phyloP scores from a whole-genome alignment of 176 grass and related monocot genomes.

The Lolium multiflorum region DNA sequence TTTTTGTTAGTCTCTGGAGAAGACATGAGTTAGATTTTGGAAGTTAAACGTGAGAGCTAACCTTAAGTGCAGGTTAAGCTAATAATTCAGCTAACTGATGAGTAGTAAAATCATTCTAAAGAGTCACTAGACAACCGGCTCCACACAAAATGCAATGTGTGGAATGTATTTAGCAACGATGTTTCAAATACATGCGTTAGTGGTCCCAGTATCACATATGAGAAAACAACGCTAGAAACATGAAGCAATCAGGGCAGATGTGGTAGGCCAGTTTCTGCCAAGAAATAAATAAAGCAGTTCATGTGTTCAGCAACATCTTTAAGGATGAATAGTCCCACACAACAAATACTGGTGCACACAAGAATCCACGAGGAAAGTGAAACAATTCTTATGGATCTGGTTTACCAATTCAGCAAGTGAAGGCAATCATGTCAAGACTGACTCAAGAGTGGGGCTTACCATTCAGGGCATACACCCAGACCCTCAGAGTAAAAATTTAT shows the following conservation, averaged over 20 bases:
- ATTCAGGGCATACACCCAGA: constrained; percentile 2
- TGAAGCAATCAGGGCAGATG: constrained; percentile 32
- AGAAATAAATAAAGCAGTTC: constrained; percentile 40
- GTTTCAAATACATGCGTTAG: constrained; percentile 10
- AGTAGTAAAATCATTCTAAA: not conserved
- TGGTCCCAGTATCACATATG: not conserved
- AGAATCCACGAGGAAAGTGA: constrained; percentile 29
- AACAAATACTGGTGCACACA: constrained; percentile 26
- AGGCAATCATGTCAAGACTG: constrained; percentile 31
- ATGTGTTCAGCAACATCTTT: constrained; percentile 32
- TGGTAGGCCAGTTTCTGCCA: constrained; percentile 44
- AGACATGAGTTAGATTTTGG: not conserved
- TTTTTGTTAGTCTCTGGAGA: not conserved
- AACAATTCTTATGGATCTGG: constrained; percentile 38
- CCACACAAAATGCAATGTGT: constrained; percentile 20
- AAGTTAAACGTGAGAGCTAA: not conserved
- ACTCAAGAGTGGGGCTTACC: constrained; percentile 19
- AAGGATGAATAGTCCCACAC: constrained; percentile 22
- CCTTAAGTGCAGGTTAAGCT: not conserved
- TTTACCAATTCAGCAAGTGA: constrained; percentile 30
- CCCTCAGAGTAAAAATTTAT: constrained; percentile 1
- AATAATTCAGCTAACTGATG: constrained; percentile 1
- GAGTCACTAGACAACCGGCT: not conserved
- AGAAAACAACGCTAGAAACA: constrained; percentile 31
- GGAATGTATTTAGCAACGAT: not conserved